These are phyloP conservation scores for Lasiodiplodia hormozganensis DNA, from an alignment of 2,329 filamentous ascomycete genomes.

Conservation along the genomic window DNA sequence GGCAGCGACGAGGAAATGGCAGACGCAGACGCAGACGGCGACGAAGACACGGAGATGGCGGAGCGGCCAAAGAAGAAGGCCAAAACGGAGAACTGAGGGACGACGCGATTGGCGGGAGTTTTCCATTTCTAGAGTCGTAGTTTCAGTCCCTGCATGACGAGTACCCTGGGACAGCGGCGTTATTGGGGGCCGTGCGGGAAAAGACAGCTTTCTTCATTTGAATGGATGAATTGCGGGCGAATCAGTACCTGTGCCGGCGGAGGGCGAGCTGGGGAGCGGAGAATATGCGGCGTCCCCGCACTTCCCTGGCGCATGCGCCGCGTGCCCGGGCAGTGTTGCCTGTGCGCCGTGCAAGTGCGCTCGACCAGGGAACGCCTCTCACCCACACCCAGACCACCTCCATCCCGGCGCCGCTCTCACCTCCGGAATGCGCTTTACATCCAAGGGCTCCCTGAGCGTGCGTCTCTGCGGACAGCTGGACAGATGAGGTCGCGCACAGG, in stretches of 20 bases:
- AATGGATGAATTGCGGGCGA: conserved; percentile 9
- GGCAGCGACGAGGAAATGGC: conserved; percentile 70
- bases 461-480: conserved; percentile 27
- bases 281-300: conserved; percentile 23
- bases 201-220: conserved; percentile 2
- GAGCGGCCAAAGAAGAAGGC: conserved; percentile 70
- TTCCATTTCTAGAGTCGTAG: conserved; percentile 16
- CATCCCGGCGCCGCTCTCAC: conserved; percentile 24
- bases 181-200: conserved; percentile 4
- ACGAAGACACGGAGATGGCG: conserved; percentile 60
- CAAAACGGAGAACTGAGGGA: conserved; percentile 52
- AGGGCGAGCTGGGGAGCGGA: conserved; percentile 9
- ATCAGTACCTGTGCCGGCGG: conserved; percentile 11
- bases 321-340: conserved; percentile 22
- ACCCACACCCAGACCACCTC: conserved; percentile 27
- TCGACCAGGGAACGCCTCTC: conserved; percentile 18
- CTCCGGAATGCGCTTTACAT: conserved; percentile 29
- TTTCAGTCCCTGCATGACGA: conserved; percentile 16
- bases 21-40: conserved; percentile 63
- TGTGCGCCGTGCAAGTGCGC: conserved; percentile 21
- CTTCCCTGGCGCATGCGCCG: conserved; percentile 5
- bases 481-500: conserved; percentile 49
- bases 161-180: conserved; percentile 19
- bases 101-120: neutral
- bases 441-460: conserved; percentile 24